Percentiles rank a stretch among this genome's conserved stretches.
These are phyloP conservation scores for Cubamyces lactineus DNA, from an alignment of 768 basidiomycete species.

Conservation along the genomic window DNA sequence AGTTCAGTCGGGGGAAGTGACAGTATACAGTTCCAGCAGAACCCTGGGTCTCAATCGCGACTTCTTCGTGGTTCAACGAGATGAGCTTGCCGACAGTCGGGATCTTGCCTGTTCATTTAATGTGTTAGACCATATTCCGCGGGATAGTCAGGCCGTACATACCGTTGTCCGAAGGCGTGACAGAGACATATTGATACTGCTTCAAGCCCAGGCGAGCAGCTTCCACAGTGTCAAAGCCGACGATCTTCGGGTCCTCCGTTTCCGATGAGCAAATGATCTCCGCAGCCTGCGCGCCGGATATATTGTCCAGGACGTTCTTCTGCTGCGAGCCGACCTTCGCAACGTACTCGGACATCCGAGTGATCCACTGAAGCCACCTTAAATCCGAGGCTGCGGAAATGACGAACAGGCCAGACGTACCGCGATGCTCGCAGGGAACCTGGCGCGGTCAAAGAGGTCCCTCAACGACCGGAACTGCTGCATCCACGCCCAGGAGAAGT, in stretches of 20 bases:
- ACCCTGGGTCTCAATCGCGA: slow-evolving; percentile 50
- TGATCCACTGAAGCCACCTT: slow-evolving; percentile 48
- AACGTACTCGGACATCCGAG: slow-evolving; percentile 43
- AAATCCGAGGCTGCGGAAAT: neutral
- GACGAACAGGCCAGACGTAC: slow-evolving; percentile 34
- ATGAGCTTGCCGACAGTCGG: slow-evolving; percentile 55
- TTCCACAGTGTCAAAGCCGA: slow-evolving; percentile 52
- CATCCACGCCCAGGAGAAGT: slow-evolving; percentile 53
- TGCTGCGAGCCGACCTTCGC: slow-evolving; percentile 30
- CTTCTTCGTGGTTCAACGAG: slow-evolving; percentile 50
- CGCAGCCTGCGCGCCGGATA: slow-evolving; percentile 49
- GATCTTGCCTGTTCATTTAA: slow-evolving; percentile 33
- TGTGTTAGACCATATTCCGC: neutral
- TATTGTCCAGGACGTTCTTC: slow-evolving; percentile 30
- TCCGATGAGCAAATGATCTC: slow-evolving; percentile 42
- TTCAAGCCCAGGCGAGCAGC: slow-evolving; percentile 46
- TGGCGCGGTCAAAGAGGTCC: slow-evolving; percentile 41
- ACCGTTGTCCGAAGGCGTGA: slow-evolving; percentile 57
- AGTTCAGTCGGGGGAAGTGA: slow-evolving; percentile 55
- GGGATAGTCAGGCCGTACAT: neutral
- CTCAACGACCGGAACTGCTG: slow-evolving; percentile 35
- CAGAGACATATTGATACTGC: slow-evolving; percentile 41
- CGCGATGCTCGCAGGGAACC: slow-evolving; percentile 45
- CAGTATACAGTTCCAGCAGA: slow-evolving; percentile 44
- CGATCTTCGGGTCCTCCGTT: slow-evolving; percentile 41